phyloP scores from a whole-genome alignment of 106 monocot genomes.

The Iris macrosiphon region DNA sequence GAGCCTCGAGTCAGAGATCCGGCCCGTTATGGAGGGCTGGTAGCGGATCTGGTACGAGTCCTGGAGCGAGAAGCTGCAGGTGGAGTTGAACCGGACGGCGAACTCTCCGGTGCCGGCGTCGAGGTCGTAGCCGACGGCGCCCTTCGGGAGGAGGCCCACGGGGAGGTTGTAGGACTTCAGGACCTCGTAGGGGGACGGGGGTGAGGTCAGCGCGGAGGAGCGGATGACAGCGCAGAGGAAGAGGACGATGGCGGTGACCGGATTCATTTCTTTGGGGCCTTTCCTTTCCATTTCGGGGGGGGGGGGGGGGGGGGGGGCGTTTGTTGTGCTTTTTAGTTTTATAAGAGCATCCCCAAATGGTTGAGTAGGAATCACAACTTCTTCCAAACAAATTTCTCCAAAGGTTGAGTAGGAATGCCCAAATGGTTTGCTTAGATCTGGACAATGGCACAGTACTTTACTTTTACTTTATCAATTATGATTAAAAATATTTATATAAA shows the following conservation, averaged over 20 bases:
- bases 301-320: too few species aligned
- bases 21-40: slow-evolving; percentile 29
- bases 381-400: too few species aligned
- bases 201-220: not conserved
- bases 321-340: too few species aligned
- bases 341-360: too few species aligned
- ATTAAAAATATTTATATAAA: too few species aligned
- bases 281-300: too few species aligned
- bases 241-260: not conserved
- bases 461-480: too few species aligned
- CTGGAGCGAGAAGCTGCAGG: slow-evolving; percentile 32
- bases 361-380: too few species aligned
- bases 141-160: slow-evolving; percentile 43
- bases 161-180: slow-evolving; percentile 43
- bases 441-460: too few species aligned
- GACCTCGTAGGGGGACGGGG: slow-evolving; percentile 23
- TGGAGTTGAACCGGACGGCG: slow-evolving; percentile 26
- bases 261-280: slow-evolving; percentile 2
- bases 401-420: too few species aligned
- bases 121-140: slow-evolving; percentile 26
- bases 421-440: too few species aligned
- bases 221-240: not conserved
- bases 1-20: slow-evolving; percentile 20
- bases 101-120: slow-evolving; percentile 29
- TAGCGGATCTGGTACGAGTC: slow-evolving; percentile 42